Evolutionary conservation across 2,329 filamentous ascomycete species (phyloP), one percentile per base, ranked within the genome.

Genomic region (Dryadomyces quercus-mongolicae): DNA sequence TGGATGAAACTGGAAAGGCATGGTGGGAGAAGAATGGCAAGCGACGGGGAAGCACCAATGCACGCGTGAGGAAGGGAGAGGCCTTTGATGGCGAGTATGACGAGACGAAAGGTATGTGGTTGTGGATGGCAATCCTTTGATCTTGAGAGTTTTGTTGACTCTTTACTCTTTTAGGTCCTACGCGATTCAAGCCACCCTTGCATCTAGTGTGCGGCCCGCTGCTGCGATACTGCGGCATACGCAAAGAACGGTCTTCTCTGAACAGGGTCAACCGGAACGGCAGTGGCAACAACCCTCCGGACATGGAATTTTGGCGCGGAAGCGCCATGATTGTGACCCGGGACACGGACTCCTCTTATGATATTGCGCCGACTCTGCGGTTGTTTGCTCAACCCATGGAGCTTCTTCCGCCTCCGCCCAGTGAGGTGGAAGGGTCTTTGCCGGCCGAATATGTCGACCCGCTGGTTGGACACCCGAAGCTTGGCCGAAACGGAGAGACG

Each of bases 291-390:
- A 16, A 48, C 6, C 2, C 20, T 2, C 7, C 56, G 53, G 83
- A 88, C 46, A 79, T 82, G 52, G 88, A 95, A 62, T 82, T 92
- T 20, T 98, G 93, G 93, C 82, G 91, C 66, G 93, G 93, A 5
- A 94, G 83, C 57, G 78, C 97, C 55, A 90, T 98, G 88, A 95
- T 98, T 62, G 90, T 98, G 21, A 97, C 93, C 0, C 78, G 83
- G 52, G 92, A 98, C 64, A 77, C 81, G 2, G 80, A 85, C 44
- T 97, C 92, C 2, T 86, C 85, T 0, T 95, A 96, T 64, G 80
- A 84, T 47, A 83, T 88, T 49, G 78, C 78, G 0, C 93, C 93
- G 4, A 87, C 79, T 0, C 71, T 98, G 59, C 80, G 91, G 46
- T 69, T 98, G 4, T 98, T 97, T 66, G 82, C 85, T 7, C 91